phyloP scores from a whole-genome alignment of 2,329 filamentous ascomycete genomes.

The Rhinocladiella mackenziei region DNA sequence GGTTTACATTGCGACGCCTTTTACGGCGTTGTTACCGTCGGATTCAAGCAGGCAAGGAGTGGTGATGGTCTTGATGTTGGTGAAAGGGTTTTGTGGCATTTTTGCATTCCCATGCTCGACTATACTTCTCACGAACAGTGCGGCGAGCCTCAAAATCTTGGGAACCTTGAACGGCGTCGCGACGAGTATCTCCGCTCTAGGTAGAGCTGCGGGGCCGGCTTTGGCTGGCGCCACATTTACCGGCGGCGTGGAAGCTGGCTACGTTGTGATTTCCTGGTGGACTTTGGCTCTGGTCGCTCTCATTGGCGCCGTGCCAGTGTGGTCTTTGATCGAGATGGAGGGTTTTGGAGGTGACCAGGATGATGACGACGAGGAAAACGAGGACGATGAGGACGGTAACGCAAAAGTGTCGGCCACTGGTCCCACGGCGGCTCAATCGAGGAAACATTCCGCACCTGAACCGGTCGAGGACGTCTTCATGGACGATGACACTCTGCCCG shows the following conservation, averaged over 20 bases:
- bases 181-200: constrained; percentile 75
- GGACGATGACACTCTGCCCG: constrained; percentile 15
- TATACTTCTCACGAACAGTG: constrained; percentile 86
- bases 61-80: constrained; percentile 64
- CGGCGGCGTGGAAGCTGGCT: constrained; percentile 69
- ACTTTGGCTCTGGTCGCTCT: constrained; percentile 61
- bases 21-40: constrained; percentile 61
- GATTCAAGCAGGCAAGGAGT: constrained; percentile 52
- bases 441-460: constrained; percentile 5
- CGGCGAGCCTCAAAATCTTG: constrained; percentile 67
- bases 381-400: constrained; percentile 8
- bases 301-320: constrained; percentile 67
- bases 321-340: constrained; percentile 69
- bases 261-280: constrained; percentile 78
- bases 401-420: constrained; percentile 12
- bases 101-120: constrained; percentile 86
- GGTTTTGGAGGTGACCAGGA: constrained; percentile 51
- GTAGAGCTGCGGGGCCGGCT: constrained; percentile 74
- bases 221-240: constrained; percentile 69
- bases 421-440: constrained; percentile 5
- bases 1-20: constrained; percentile 77
- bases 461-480: constrained; percentile 11
- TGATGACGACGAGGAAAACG: constrained; percentile 18
- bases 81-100: constrained; percentile 72
- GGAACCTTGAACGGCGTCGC: constrained; percentile 90